These are phyloP conservation scores for Citrus maxima DNA, from an alignment of 345 rosid species.

Conservation along the genomic window DNA sequence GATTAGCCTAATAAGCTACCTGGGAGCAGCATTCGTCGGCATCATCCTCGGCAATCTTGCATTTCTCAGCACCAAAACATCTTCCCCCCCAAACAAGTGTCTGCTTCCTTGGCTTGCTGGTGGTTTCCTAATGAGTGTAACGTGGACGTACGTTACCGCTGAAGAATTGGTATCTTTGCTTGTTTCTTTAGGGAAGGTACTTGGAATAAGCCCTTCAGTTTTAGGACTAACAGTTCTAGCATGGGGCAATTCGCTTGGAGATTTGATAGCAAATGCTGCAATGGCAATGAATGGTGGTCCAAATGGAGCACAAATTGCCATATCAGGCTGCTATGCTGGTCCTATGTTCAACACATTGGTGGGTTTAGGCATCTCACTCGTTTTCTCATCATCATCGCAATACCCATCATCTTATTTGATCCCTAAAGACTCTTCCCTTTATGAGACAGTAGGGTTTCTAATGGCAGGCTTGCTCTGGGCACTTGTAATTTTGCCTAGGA, in stretches of 20 bases:
- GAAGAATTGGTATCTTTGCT: slow-evolving; percentile 75
- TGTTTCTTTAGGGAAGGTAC: slow-evolving; percentile 56
- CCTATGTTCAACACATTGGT: slow-evolving; percentile 83
- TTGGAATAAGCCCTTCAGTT: slow-evolving; percentile 79
- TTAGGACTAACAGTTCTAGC: slow-evolving; percentile 87
- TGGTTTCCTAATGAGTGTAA: slow-evolving; percentile 83
- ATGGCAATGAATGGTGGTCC: slow-evolving; percentile 77
- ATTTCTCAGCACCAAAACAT: slow-evolving; percentile 44
- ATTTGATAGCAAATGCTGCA: slow-evolving; percentile 71
- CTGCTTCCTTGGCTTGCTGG: slow-evolving; percentile 69
- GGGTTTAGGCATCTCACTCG: slow-evolving; percentile 68
- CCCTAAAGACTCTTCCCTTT: slow-evolving; percentile 57
- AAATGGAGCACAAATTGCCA: slow-evolving; percentile 80
- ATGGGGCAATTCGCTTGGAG: slow-evolving; percentile 96
- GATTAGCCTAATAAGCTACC: slow-evolving; percentile 41
- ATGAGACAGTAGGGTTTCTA: slow-evolving; percentile 67
- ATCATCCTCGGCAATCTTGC: slow-evolving; percentile 60
- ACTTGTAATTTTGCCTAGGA: slow-evolving; percentile 67
- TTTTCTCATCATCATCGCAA: slow-evolving; percentile 55
- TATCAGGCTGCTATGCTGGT: slow-evolving; percentile 91
- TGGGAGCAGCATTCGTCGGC: slow-evolving; percentile 49
- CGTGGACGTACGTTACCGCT: slow-evolving; percentile 86
- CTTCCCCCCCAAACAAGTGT: slow-evolving; percentile 64
- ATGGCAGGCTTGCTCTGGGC: slow-evolving; percentile 81
- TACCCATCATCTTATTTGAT: slow-evolving; percentile 58